Evolutionary conservation across 192 early-diverging fungal species (phyloP), one percentile per base, ranked within the genome.

Genomic region (Phycomyces nitens): DNA sequence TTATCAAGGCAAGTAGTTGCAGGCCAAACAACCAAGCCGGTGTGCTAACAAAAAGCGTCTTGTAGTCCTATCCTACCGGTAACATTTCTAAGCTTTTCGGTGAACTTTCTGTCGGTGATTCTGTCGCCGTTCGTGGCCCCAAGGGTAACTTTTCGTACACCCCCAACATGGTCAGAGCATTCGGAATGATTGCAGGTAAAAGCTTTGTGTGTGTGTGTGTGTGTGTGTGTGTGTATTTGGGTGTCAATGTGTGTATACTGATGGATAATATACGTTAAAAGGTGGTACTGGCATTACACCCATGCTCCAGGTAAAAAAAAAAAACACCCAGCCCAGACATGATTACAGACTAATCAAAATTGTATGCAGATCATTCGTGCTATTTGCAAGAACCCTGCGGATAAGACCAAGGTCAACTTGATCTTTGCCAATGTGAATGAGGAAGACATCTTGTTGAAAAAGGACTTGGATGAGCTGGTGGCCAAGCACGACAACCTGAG

Each of bases 151-250:
- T 96, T 80, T 84, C 77, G 65, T 96, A 95, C 80, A 80, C 73
- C 20, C 84, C 93, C 50, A 93, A 94, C 70, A 86, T 93, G 79
- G 82, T 86, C 44, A 80, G 80, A 15, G 74, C 72, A 9, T 74
- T 97, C 16, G 93, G 94, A 58, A 95, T 97, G 94, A 87, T 95
- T 81, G 94, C 94, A 41, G 92, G 94, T 67, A 38, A 65, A 18
- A 40, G n/a, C 20, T 34, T n/a, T 40, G 40, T 40, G n/a, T 58
- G 38, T n/a, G 34, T 51, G 14, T 16, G 21, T 27, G 27, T 18
- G 11, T 51, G 11, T 38, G 27, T 34, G 18, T 58, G 11, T 49
- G 38, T n/a, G 22, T 58, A n/a, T 58, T 47, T 12, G 29, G 53
- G 29, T 7, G 29, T n/a, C n/a, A 34, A 34, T 34, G 2, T 5